These are phyloP conservation scores for Candida ortonii DNA, from an alignment of 805 yeast genomes.

Conservation along the genomic window DNA sequence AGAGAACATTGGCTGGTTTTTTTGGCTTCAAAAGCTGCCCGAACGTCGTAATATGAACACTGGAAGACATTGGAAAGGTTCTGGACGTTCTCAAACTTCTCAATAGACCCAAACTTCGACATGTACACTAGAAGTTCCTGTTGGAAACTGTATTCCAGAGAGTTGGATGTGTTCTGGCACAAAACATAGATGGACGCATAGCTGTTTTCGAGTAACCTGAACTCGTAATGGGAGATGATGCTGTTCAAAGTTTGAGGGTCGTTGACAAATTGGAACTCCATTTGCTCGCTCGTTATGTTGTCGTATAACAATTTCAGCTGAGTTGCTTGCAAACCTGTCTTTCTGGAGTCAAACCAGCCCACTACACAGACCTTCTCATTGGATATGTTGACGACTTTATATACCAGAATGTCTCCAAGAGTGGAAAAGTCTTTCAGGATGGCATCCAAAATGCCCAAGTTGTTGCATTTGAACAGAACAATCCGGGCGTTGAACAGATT, in stretches of 20 bases:
- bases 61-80: conserved; percentile 15
- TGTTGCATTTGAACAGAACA: conserved; percentile 13
- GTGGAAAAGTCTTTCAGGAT: conserved; percentile 13
- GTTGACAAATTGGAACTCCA: conserved; percentile 9
- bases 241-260: conserved; percentile 10
- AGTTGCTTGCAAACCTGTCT: conserved; percentile 17
- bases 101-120: conserved; percentile 25
- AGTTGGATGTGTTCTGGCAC: conserved; percentile 7
- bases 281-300: conserved; percentile 5
- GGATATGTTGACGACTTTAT: conserved; percentile 9
- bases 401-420: conserved; percentile 16
- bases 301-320: conserved; percentile 16
- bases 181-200: conserved; percentile 21
- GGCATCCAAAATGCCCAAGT: conserved; percentile 10
- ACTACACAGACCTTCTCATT: conserved; percentile 14
- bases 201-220: conserved; percentile 23
- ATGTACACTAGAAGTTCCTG: conserved; percentile 19
- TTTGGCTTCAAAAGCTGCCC: conserved; percentile 33
- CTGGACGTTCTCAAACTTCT: conserved; percentile 13
- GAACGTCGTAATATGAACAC: conserved; percentile 35
- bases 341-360: conserved; percentile 32
- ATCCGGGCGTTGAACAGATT: conserved; percentile 15
- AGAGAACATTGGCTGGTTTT: conserved; percentile 12
- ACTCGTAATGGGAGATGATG: conserved; percentile 19
- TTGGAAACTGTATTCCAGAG: conserved; percentile 9